These are phyloP conservation scores for Kwoniella sp. DNA, from an alignment of 768 basidiomycete genomes.

Conservation along the genomic window DNA sequence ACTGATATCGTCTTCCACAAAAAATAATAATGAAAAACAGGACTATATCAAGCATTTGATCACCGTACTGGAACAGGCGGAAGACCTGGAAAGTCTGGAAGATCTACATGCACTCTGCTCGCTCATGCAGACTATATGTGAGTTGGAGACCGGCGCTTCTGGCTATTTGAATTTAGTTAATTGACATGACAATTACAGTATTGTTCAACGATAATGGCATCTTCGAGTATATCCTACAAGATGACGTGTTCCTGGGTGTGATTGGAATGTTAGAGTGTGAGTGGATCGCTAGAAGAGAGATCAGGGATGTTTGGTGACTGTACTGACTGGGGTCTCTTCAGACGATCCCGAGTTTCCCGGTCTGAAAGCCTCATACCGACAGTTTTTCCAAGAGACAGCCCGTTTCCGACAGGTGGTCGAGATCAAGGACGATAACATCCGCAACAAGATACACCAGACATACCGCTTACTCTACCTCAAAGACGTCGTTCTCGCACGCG, in stretches of 20 bases:
- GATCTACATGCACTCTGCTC: constrained; percentile 88
- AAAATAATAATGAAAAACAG: too few relatives aligned
- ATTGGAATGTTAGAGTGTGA: constrained; percentile 95
- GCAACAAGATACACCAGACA: constrained; percentile 91
- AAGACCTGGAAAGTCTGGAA: constrained; percentile 87
- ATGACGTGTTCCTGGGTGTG: constrained; percentile 87
- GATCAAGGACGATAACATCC: constrained; percentile 72
- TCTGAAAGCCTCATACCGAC: constrained; percentile 96
- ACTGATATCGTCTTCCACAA: too few relatives aligned
- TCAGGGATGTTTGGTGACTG: too few relatives aligned
- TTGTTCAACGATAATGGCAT: constrained; percentile 91
- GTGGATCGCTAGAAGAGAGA: constrained; percentile 47
- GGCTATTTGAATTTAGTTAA: not conserved
- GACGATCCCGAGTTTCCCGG: constrained; percentile 95
- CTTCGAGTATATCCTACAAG: constrained; percentile 91
- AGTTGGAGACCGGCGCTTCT: constrained; percentile 52
- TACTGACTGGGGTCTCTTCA: constrained; percentile 50
- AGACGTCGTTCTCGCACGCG: constrained; percentile 93
- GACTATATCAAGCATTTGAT: constrained; percentile 86
- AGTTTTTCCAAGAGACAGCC: constrained; percentile 80
- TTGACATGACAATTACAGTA: constrained; percentile 60
- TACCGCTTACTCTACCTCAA: constrained; percentile 97
- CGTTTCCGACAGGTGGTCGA: constrained; percentile 86
- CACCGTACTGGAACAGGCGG: constrained; percentile 80
- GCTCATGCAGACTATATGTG: constrained; percentile 92